phyloP scores from a whole-genome alignment of 2,329 filamentous ascomycete genomes.

The Penicillium sp. region DNA sequence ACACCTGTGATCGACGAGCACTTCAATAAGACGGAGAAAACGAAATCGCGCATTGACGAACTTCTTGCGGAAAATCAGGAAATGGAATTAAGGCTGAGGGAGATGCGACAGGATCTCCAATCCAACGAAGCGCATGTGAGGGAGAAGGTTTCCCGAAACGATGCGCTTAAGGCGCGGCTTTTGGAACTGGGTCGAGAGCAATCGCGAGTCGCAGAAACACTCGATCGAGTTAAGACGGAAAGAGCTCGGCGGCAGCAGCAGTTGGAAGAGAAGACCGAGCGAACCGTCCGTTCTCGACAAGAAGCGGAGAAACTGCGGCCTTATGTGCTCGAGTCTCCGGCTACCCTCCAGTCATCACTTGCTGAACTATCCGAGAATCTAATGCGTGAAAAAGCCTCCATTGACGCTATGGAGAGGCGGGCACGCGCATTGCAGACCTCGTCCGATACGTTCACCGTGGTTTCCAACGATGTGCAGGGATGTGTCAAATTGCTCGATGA shows the following conservation, averaged over 20 bases:
- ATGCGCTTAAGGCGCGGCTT: constrained; percentile 78
- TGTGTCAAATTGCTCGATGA: constrained; percentile 90
- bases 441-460: constrained; percentile 81
- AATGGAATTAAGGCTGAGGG: constrained; percentile 73
- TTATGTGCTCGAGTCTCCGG: constrained; percentile 87
- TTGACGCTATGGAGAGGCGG: constrained; percentile 81
- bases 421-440: constrained; percentile 90
- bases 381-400: constrained; percentile 73
- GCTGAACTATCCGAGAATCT: constrained; percentile 78
- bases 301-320: constrained; percentile 87
- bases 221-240: constrained; percentile 79
- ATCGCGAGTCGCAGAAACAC: constrained; percentile 74
- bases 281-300: constrained; percentile 65
- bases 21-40: constrained; percentile 84
- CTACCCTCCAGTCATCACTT: constrained; percentile 75
- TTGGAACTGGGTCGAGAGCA: constrained; percentile 78
- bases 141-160: constrained; percentile 81
- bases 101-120: constrained; percentile 75
- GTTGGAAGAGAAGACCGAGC: constrained; percentile 51
- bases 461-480: constrained; percentile 78
- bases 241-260: constrained; percentile 70
- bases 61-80: constrained; percentile 84
- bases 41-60: constrained; percentile 82
- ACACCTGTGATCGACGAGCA: constrained; percentile 86
- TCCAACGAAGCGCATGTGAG: constrained; percentile 77